Conservation (phyloP, 495 filamentous ascomycete genomes). For the Patellaria atrata region DNA sequence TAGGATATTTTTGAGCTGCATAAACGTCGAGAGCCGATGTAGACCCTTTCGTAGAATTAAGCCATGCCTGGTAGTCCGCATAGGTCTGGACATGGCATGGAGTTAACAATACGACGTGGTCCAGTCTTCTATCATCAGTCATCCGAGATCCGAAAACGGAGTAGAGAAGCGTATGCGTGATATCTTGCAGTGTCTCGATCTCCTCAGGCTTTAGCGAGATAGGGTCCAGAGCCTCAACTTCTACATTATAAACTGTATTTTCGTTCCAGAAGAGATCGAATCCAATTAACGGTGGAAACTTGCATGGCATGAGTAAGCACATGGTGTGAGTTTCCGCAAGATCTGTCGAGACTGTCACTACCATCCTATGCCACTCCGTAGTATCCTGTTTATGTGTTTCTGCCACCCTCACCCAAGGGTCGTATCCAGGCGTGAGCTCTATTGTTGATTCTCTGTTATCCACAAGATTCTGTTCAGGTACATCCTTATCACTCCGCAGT, state of each 20-base stretch:
- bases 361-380: constrained; percentile 23
- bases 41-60: too few relatives aligned
- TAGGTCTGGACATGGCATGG: too few relatives aligned
- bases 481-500: constrained; percentile 27
- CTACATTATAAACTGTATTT: constrained; percentile 13
- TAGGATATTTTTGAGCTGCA: too few relatives aligned
- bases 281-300: constrained; percentile 21
- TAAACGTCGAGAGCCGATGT: too few relatives aligned
- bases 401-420: constrained; percentile 54
- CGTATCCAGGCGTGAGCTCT: constrained; percentile 39
- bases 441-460: constrained; percentile 27
- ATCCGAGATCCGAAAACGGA: constrained; percentile 26
- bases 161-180: constrained; percentile 24
- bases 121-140: constrained; percentile 4
- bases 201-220: constrained; percentile 2
- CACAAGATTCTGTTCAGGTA: constrained; percentile 6
- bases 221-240: neutral
- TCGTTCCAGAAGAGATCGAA: constrained; percentile 35
- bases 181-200: constrained; percentile 5
- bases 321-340: constrained; percentile 18
- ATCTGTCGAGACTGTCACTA: constrained; percentile 24
- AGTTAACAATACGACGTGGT: too few relatives aligned
- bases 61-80: too few relatives aligned
- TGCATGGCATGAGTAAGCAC: constrained; percentile 27
- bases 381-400: constrained; percentile 33